A percentile compares a stretch with the other conserved stretches of the same genome.
Evolutionary conservation across 805 yeast genomes (phyloP).

Genomic region (Lipomyces japonicus): DNA sequence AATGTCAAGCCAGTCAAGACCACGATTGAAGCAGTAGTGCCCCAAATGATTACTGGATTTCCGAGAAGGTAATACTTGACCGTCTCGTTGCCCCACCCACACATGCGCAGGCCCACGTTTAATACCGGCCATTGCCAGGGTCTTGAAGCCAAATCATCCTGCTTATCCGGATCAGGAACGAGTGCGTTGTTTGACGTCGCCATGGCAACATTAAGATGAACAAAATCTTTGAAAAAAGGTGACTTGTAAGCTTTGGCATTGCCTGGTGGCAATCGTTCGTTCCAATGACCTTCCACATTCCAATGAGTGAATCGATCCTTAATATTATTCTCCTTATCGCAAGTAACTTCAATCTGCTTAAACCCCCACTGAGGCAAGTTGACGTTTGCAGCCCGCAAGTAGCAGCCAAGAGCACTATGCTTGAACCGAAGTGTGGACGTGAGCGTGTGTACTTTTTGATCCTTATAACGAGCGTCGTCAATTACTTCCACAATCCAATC

Average conservation of each 20-base stretch:
- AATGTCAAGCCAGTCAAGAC: constrained; percentile 42
- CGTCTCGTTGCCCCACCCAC: constrained; percentile 59
- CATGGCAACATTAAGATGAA: constrained; percentile 73
- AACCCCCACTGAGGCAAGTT: constrained; percentile 95
- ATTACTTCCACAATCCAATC: constrained; percentile 88
- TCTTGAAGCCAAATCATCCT: constrained; percentile 64
- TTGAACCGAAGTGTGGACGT: constrained; percentile 77
- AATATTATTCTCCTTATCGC: constrained; percentile 48
- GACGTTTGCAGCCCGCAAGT: constrained; percentile 77
- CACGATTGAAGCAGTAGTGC: constrained; percentile 50
- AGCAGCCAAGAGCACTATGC: constrained; percentile 69
- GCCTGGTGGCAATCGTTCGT: constrained; percentile 45
- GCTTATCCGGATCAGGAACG: constrained; percentile 68
- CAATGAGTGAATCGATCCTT: constrained; percentile 71
- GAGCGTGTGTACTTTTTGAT: constrained; percentile 66
- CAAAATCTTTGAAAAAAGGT: constrained; percentile 62
- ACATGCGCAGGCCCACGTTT: constrained; percentile 67
- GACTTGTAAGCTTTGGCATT: constrained; percentile 46
- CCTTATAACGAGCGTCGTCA: constrained; percentile 50
- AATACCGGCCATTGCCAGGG: constrained; percentile 86
- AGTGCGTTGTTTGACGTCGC: constrained; percentile 80
- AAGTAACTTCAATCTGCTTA: constrained; percentile 92
- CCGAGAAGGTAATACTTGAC: constrained; percentile 65
- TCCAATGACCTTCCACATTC: constrained; percentile 71
- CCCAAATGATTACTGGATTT: constrained; percentile 62